Evolutionary conservation across 441 rosid genomes (phyloP), one percentile per base, ranked within the genome.

Genomic region (Dalechampia spathulata): DNA sequence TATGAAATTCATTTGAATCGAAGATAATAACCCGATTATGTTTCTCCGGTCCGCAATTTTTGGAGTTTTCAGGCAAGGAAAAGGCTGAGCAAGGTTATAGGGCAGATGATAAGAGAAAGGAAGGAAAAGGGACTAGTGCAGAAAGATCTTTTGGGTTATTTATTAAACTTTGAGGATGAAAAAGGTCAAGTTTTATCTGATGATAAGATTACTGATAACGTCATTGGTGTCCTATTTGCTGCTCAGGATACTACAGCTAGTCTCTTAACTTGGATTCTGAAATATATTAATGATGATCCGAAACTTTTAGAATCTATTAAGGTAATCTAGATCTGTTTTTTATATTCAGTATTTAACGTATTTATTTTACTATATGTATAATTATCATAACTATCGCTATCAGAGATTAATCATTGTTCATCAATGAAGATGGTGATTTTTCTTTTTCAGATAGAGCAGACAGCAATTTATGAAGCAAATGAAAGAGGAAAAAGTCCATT

Each of bases 161-260:
- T 89, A 26, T 66, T 85, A 57, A 73, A 68, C 55, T 86, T 65
- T 64, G 75, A 65, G 61, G 83, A 76, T 61, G 82, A 52, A 39
- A 70, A 70, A 21, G 90, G 82, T 4, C 46, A 52, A 50, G 25
- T 23, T 19, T 67, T 86, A 48, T 76, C 69, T 2, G 78, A 83
- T 48, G 74, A 79, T 37, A 78, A 78, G 66, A 78, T 89, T 48
- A 74, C 86, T 22, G 97, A 93, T 58, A 93, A 93, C 70, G 75
- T 86, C 30, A 79, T 89, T 14, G 99, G 99, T 62, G 97, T 85
- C 11, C 75, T 93, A 25, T 93, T 89, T 63, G 99, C 99, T 0
- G 97, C 97, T 4, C 95, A 81, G 73, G 97, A 89, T 79, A 89
- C 99, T 16, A 93, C 97, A 19, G 99, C 99, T 46, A 85, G 93